phyloP scores from a whole-genome alignment of 768 basidiomycete genomes.

The Pisolithus albus region DNA sequence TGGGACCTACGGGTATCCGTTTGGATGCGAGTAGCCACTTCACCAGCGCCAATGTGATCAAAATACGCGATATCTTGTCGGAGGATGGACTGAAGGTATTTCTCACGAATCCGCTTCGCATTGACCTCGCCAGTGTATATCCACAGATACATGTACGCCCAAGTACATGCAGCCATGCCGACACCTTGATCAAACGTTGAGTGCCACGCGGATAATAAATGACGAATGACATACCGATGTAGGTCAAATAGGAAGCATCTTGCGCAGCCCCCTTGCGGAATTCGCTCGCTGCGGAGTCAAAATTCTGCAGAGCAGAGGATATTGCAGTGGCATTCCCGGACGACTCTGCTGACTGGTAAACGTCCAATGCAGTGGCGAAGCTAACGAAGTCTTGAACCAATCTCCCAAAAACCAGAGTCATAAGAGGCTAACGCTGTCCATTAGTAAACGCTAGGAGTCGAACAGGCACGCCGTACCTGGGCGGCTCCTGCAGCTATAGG shows the following conservation, averaged over 20 bases:
- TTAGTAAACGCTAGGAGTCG: background rate
- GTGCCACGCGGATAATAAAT: background rate
- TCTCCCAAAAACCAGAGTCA: conserved; percentile 81
- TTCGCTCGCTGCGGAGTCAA: conserved; percentile 29
- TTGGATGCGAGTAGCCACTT: conserved; percentile 89
- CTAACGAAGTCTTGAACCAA: conserved; percentile 67
- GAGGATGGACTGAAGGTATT: conserved; percentile 70
- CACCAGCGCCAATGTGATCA: conserved; percentile 87
- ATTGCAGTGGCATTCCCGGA: conserved; percentile 24
- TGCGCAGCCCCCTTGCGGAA: conserved; percentile 40
- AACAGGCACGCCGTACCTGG: conserved; percentile 42
- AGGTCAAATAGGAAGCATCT: conserved; percentile 60
- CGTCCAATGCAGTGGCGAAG: conserved; percentile 34
- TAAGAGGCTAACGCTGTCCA: conserved; percentile 45
- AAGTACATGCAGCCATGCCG: conserved; percentile 72
- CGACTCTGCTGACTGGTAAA: conserved; percentile 1
- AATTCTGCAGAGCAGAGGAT: conserved; percentile 25
- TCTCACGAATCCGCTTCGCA: conserved; percentile 78
- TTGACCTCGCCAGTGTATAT: conserved; percentile 74
- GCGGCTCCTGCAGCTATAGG: conserved; percentile 76
- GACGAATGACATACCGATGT: conserved; percentile 45
- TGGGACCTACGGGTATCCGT: conserved; percentile 66
- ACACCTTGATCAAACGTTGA: conserved; percentile 40
- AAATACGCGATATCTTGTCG: conserved; percentile 88
- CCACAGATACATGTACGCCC: conserved; percentile 63